Conservation (phyloP, 2,329 filamentous ascomycete genomes). For the Pestalotiopsis sp. region DNA sequence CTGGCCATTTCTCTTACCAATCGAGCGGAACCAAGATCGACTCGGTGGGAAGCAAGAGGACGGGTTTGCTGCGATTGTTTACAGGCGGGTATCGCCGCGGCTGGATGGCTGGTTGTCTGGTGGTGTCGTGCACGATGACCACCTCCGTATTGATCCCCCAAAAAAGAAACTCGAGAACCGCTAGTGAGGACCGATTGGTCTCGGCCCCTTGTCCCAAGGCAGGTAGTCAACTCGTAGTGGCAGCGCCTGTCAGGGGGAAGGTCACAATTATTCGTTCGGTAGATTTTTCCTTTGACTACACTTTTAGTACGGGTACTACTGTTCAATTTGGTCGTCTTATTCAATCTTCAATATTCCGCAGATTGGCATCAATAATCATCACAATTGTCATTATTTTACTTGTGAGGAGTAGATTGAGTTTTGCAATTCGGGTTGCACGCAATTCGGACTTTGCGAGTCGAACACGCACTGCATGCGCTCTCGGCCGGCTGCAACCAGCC, state of each 20-base stretch:
- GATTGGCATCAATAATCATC: background rate
- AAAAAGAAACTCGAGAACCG: slow-evolving; percentile 5
- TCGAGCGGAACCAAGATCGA: background rate
- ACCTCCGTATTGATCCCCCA: background rate
- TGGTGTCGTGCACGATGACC: background rate
- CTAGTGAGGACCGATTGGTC: slow-evolving; percentile 1
- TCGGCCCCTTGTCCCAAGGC: background rate
- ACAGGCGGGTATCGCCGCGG: background rate
- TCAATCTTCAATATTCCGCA: background rate
- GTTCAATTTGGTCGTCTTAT: background rate
- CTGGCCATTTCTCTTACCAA: background rate
- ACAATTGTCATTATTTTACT: background rate
- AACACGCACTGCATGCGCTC: background rate
- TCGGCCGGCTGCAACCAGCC: background rate
- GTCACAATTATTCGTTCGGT: background rate
- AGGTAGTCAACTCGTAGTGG: background rate
- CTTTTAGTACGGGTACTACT: background rate
- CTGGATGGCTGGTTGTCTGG: background rate
- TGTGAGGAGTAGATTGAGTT: background rate
- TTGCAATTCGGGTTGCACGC: background rate
- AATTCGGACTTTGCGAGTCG: background rate
- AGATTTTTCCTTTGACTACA: background rate
- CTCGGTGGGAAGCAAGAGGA: background rate
- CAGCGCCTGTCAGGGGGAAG: slow-evolving; percentile 5
- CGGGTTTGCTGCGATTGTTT: background rate